phyloP scores from a whole-genome alignment of 176 grass and related monocot species.

The Oropetium thomaeum region DNA sequence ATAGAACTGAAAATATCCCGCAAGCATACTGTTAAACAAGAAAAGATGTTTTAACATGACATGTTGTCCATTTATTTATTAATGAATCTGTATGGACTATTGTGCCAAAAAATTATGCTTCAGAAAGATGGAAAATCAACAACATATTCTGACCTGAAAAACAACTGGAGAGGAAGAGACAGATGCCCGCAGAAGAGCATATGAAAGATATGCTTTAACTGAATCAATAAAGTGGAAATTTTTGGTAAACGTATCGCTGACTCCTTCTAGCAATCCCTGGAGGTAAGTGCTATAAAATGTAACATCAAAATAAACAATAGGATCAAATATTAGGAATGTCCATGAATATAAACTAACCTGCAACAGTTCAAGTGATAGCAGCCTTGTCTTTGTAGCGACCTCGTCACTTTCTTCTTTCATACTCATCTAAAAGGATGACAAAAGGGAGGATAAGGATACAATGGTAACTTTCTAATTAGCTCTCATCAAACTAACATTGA shows the following conservation, averaged over 20 bases:
- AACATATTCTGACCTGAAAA: conserved; percentile 73
- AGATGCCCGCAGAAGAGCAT: conserved; percentile 82
- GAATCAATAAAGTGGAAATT: conserved; percentile 99
- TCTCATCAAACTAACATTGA: conserved; percentile 20
- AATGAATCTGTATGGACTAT: conserved; percentile 16
- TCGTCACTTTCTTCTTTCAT: conserved; percentile 99
- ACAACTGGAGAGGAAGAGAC: conserved; percentile 87
- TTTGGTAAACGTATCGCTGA: conserved; percentile 83
- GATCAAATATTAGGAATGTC: conserved; percentile 25
- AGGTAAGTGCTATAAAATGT: conserved; percentile 25
- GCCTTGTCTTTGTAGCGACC: conserved; percentile 88
- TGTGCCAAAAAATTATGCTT: conserved; percentile 24
- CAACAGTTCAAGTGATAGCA: conserved; percentile 95
- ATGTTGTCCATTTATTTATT: not conserved
- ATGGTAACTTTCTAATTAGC: conserved; percentile 19
- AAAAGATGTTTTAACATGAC: conserved; percentile 25
- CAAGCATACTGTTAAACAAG: conserved; percentile 82
- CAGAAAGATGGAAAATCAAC: conserved; percentile 11
- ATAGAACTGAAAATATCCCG: conserved; percentile 90
- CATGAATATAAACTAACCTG: conserved; percentile 55
- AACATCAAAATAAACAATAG: conserved; percentile 37
- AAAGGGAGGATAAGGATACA: not conserved
- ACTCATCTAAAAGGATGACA: conserved; percentile 67
- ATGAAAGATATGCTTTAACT: conserved; percentile 98
- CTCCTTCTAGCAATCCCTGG: conserved; percentile 96